Evolutionary conservation across 1,284 basidiomycete species (phyloP).

Genomic region (Anthracocystis walkeri): DNA sequence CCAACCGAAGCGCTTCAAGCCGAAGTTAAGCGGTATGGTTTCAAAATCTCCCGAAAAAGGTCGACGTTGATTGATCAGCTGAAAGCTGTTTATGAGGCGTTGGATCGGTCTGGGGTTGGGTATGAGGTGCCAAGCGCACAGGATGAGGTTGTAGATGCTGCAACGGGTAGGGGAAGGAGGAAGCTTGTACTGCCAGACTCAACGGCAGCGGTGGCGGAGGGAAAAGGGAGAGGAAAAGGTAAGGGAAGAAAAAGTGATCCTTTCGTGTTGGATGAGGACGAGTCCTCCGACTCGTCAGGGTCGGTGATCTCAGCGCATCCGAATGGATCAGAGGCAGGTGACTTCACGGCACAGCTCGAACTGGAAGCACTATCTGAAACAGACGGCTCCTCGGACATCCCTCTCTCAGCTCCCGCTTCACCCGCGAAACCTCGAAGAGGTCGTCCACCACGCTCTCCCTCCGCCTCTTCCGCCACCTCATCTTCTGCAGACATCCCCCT

Average conservation of each 20-base stretch:
- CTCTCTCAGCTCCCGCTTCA: constrained; percentile 15
- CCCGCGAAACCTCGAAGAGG: constrained; percentile 9
- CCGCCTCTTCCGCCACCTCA: not conserved
- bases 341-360: constrained; percentile 32
- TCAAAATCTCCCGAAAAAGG: constrained; percentile 38
- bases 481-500: constrained; percentile 33
- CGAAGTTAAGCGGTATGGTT: constrained; percentile 45
- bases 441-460: constrained; percentile 9
- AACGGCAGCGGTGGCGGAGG: not conserved
- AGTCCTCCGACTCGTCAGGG: not conserved
- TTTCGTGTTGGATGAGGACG: constrained; percentile 22
- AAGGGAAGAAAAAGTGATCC: constrained; percentile 44
- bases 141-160: not conserved
- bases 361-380: constrained; percentile 31
- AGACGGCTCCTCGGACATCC: constrained; percentile 10
- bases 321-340: constrained; percentile 13
- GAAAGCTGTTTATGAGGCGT: constrained; percentile 28
- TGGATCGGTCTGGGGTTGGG: constrained; percentile 8
- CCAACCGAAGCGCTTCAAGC: constrained; percentile 20
- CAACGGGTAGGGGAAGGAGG: not conserved
- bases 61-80: constrained; percentile 42
- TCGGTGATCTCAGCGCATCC: not conserved
- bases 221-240: constrained; percentile 16
- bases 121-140: constrained; percentile 2
- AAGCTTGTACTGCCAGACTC: constrained; percentile 16